Evolutionary conservation across 768 basidiomycete genomes (phyloP).

Genomic region (Russula dissimulans): DNA sequence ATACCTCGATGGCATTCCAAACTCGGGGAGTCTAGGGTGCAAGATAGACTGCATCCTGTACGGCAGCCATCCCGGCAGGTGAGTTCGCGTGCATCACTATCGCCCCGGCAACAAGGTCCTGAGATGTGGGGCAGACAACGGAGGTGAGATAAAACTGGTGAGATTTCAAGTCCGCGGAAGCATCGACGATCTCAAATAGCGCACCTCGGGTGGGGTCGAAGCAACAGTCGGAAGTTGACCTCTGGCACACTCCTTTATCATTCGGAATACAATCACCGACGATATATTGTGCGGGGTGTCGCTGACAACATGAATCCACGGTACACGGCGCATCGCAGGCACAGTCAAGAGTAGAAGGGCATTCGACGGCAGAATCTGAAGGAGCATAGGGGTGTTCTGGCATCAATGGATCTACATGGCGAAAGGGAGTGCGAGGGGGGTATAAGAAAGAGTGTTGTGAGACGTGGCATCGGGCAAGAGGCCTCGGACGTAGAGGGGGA

Average conservation of each 20-base stretch:
- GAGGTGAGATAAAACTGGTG: background rate
- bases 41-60: background rate
- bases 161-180: background rate
- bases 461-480: too few relatives aligned
- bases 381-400: background rate
- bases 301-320: background rate
- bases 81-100: background rate
- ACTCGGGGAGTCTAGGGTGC: background rate
- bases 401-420: background rate
- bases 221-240: background rate
- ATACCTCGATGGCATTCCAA: background rate
- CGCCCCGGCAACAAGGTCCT: background rate
- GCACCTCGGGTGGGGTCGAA: background rate
- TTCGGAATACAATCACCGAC: constrained; percentile 12
- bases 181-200: background rate
- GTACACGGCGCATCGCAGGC: background rate
- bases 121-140: background rate
- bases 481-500: too few relatives aligned
- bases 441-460: too few relatives aligned
- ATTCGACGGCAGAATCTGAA: background rate
- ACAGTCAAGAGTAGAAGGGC: background rate
- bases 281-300: background rate
- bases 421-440: background rate
- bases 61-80: background rate
- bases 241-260: constrained; percentile 6